Base-by-base conservation (phyloP, 176 grass and related monocot species). In the Ensete glaucum region DNA sequence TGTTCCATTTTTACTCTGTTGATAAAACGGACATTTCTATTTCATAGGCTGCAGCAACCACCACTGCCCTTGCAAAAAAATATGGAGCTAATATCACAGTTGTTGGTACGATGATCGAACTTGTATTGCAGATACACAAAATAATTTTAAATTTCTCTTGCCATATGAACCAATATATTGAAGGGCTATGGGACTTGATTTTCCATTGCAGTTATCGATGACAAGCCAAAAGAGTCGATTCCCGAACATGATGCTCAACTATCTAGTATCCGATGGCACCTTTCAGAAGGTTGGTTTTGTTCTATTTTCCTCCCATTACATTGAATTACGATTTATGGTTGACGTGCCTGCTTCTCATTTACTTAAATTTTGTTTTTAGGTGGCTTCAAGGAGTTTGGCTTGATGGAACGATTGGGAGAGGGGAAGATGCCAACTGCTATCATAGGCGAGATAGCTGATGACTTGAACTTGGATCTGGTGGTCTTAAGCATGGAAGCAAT, bases 401-500 rank as follows among this genome's bases (percentile, higher is more conserved):
- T 99, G 81, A 99, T 99, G 95, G 95, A 99, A 77, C 87, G 95
- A 71, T 82, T 99, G 75, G 95, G 95, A 7, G 95, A 94, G 85
- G 95, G 82, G 9, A 91, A 86, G 75, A 84, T 78, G 73, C 88
- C 95, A 0, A 94, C 91, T 9, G 95, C 88, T 14, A 88, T 99
- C 67, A 99, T 99, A 0, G 91, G 84, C n/a, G 95, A 99, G 71
- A 82, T 99, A 8, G 95, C 95, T 0, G 95, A 99, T 60, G 95
- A 99, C 52, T 82, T 94, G 84, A 86, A 94, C 81, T 62, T 99
- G 65, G 95, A 99, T 81, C 69, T 99, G 16, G 95, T 99, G 50
- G 86, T 99, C 29, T 89, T 99, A 67, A 99, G 95, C 73, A 99
- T 99, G 95, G 95, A 99, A 73, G 88, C 91, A 6, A 94, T 99